A percentile compares a stretch with the other conserved stretches of the same genome.
Conservation (phyloP, 805 yeast genomes). For the Saccharomycopsis sp. region DNA sequence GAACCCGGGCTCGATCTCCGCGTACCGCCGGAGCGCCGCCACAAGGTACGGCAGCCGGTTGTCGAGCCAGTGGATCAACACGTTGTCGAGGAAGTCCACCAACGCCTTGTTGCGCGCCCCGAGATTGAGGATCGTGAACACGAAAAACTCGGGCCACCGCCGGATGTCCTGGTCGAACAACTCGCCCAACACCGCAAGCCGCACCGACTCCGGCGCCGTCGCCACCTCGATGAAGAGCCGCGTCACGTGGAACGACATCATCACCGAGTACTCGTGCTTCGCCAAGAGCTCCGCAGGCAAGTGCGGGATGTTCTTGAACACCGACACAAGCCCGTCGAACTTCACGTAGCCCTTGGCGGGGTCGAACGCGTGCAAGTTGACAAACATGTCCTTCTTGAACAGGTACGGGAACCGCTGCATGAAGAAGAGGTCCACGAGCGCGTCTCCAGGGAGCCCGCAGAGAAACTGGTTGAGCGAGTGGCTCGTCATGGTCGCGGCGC, state of each 20-base stretch:
- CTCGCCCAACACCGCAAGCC: constrained; percentile 1
- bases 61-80: constrained; percentile 14
- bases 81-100: constrained; percentile 12
- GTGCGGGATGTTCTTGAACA: constrained; percentile 5
- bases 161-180: constrained; percentile 16
- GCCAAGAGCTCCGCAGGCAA: constrained; percentile 8
- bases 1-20: constrained; percentile 3
- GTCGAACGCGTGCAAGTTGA: constrained; percentile 8
- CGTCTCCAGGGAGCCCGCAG: constrained; percentile 39
- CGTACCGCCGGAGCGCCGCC: constrained; percentile 9
- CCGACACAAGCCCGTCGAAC: constrained; percentile 8
- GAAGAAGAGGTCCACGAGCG: constrained; percentile 40
- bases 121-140: constrained; percentile 12
- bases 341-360: constrained; percentile 1
- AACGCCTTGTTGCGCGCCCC: background rate
- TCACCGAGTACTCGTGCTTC: constrained; percentile 3
- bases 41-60: constrained; percentile 10
- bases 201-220: constrained; percentile 3
- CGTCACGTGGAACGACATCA: constrained; percentile 11
- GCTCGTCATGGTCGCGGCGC: constrained; percentile 10
- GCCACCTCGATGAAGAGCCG: constrained; percentile 10
- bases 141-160: constrained; percentile 14
- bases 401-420: constrained; percentile 32
- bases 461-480: constrained; percentile 41
- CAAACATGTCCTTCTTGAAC: constrained; percentile 1